Evolutionary conservation across 2,329 filamentous ascomycete genomes (phyloP), one percentile per base, ranked within the genome.

Genomic region (Aphanoascus verrucosus): DNA sequence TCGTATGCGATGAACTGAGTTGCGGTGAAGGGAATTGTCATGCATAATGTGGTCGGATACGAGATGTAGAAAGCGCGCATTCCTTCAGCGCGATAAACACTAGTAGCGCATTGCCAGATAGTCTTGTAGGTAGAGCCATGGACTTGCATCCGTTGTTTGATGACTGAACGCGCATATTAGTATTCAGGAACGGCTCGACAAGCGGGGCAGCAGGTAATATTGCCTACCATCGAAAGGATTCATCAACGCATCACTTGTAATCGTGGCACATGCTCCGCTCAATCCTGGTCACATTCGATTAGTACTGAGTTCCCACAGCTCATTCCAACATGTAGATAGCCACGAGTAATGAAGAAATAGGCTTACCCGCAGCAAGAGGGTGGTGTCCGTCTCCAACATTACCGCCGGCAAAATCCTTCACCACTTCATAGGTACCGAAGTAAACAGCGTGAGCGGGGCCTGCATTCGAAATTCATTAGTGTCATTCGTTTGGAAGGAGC

Each of bases 61-160:
- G 93, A 98, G 63, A 98, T 85, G 74, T 98, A 98, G 74, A 98
- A 98, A 53, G 93, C 91, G 49, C 83, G 80, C 44, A 97, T 69
- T 52, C 93, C 93, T 72, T 98, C 93, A 50, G 82, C 84, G 63
- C 79, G 82, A 73, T 95, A 95, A 57, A 98, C 85, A 60, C 88
- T 85, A 66, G 79, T 82, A 54, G 91, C 91, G 75, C 93, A 98
- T 67, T 96, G 85, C 54, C 78, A 68, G 72, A 97, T 84, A 19
- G 86, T 89, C 63, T 84, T 85, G 74, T 97, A 95, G 60, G 83
- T 83, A n/a, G 91, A 97, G 64, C 93, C 86, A 68, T 95, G 88
- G 56, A 98, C 86, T 71, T 98, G 93, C 93, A 98, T 98, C 63
- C 93, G 87, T 71, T 98, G 93, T 74, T 98, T 98, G 76, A 98